Evolutionary conservation across 495 filamentous ascomycete genomes (phyloP), one percentile per base, ranked within the genome.

Genomic region (Trypethelium eluteriae): DNA sequence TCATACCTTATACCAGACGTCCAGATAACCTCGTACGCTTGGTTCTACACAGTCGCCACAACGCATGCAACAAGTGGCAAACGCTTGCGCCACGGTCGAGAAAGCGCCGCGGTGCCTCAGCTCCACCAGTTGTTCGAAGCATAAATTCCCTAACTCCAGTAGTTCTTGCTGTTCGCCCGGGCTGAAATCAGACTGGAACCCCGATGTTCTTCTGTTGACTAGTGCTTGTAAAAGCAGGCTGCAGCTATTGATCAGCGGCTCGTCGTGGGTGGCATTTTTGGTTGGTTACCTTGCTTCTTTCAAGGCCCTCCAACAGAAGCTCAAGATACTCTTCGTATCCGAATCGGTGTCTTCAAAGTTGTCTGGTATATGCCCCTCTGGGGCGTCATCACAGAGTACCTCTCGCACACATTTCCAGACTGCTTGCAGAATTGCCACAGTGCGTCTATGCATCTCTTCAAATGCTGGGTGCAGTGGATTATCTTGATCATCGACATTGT

Each of bases 91-190:
- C 2, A 97, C 93, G 5, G 92, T 92, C 0, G 92, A 93, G 73
- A 98, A 98, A 18, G 94, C 94, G 62, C 94, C 94, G 66, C 94
- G 83, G 74, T 98, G 94, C 12, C 94, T 85, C 61, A 98, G 82
- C 50, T 85, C 87, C 0, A 90, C 85, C 2, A 98, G 80, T 74
- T 98, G 91, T 34, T 82, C 83, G 70, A 97, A 94, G 53, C 88
- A 86, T 0, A 92, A 76, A 25, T 82, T 76, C 25, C 92, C 92
- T 18, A 92, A 84, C 0, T 75, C 64, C 39, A 77, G 73, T 65
- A 88, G 84, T n/a, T 82, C 72, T 14, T 75, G 71, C 4, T 63
- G 3, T 76, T 72, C 5, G 84, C 75, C 6, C 72, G 74, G 59
- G 80, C 70, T 35, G 44, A 14, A 9, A 38, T 10, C 2, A 63